phyloP scores from a whole-genome alignment of 495 filamentous ascomycete species.

The Evansstolkia leycettana region DNA sequence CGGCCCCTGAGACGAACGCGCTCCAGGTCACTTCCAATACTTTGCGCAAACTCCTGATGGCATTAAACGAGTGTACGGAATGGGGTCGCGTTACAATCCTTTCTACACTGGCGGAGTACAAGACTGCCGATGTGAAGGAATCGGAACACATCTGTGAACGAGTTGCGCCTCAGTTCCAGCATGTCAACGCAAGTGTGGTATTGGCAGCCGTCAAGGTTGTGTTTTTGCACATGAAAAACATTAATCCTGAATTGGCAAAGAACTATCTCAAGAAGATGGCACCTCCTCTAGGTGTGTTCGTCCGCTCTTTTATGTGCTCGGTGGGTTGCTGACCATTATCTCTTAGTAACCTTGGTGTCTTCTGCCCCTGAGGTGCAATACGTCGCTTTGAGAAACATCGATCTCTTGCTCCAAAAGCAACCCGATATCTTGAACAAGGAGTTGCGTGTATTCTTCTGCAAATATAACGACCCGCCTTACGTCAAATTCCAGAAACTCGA shows the following conservation, averaged over 20 bases:
- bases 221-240: slow-evolving; percentile 86
- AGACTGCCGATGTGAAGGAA: slow-evolving; percentile 77
- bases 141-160: slow-evolving; percentile 97
- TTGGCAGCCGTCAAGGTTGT: slow-evolving; percentile 95
- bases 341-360: slow-evolving; percentile 79
- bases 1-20: slow-evolving; percentile 81
- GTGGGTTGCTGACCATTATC: background rate
- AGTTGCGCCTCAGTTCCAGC: slow-evolving; percentile 93
- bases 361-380: slow-evolving; percentile 97
- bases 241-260: slow-evolving; percentile 62
- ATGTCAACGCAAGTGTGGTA: slow-evolving; percentile 95
- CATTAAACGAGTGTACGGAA: slow-evolving; percentile 95
- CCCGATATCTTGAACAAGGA: slow-evolving; percentile 96
- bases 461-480: slow-evolving; percentile 97
- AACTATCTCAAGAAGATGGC: slow-evolving; percentile 97
- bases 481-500: slow-evolving; percentile 96
- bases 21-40: slow-evolving; percentile 67
- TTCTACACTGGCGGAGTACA: slow-evolving; percentile 79
- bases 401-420: slow-evolving; percentile 87
- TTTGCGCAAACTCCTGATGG: slow-evolving; percentile 92
- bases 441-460: slow-evolving; percentile 97
- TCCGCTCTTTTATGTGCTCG: slow-evolving; percentile 5
- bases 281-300: slow-evolving; percentile 66
- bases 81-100: slow-evolving; percentile 98
- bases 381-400: slow-evolving; percentile 90